Evolutionary conservation across 2,329 filamentous ascomycete genomes (phyloP).

Genomic region (Calonectria multiphialidica): DNA sequence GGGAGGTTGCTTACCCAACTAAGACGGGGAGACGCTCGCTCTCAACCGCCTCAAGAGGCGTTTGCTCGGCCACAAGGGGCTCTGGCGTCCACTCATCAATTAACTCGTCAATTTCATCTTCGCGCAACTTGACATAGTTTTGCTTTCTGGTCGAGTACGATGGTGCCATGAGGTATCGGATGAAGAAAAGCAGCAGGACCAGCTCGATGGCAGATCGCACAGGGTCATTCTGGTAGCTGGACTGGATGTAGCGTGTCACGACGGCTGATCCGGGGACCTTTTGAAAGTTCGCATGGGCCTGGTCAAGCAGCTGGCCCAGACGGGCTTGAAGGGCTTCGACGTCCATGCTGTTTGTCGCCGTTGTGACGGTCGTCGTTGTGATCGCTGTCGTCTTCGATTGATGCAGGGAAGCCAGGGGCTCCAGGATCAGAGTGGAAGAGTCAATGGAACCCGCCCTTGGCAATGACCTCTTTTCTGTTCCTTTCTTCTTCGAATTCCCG

Average conservation of each 20-base stretch:
- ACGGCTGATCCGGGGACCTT: conserved; percentile 95
- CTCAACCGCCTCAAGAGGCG: conserved; percentile 82
- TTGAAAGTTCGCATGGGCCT: conserved; percentile 78
- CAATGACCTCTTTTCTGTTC: not conserved
- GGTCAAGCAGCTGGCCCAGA: conserved; percentile 64
- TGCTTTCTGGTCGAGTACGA: conserved; percentile 93
- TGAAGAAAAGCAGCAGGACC: conserved; percentile 93
- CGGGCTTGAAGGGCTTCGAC: conserved; percentile 68
- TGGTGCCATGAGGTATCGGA: conserved; percentile 91
- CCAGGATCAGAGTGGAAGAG: not conserved
- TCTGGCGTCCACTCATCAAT: conserved; percentile 98
- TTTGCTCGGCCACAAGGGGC: conserved; percentile 83
- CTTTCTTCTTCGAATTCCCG: not conserved
- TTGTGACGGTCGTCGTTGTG: not conserved
- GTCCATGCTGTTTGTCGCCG: conserved; percentile 62
- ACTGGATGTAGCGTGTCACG: conserved; percentile 93
- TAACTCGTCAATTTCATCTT: conserved; percentile 95
- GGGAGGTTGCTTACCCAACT: conserved; percentile 73
- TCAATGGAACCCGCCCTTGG: not conserved
- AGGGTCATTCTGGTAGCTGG: conserved; percentile 97
- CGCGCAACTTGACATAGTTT: conserved; percentile 88
- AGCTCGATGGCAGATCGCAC: conserved; percentile 94
- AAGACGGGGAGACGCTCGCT: conserved; percentile 89
- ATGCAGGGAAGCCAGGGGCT: not conserved
- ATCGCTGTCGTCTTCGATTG: not conserved